These are phyloP conservation scores for Colletotrichum orchidophilum DNA, from an alignment of 2,329 filamentous ascomycete genomes.

Conservation along the genomic window DNA sequence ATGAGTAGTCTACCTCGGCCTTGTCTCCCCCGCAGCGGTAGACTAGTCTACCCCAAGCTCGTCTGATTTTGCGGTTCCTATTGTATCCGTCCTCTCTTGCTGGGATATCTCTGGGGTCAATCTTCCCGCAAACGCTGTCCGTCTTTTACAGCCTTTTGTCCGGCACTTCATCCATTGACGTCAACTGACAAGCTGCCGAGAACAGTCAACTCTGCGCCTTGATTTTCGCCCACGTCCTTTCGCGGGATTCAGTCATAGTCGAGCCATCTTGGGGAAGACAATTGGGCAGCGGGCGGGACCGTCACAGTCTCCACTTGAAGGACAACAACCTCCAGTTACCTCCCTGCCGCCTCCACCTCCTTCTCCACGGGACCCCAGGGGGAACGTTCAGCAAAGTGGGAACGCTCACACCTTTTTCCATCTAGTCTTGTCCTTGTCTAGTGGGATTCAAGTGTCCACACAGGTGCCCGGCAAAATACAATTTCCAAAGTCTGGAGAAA, in stretches of 20 bases:
- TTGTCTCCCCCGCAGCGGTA: slow-evolving; percentile 18
- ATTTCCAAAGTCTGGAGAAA: slow-evolving; percentile 3
- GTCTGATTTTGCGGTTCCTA: slow-evolving; percentile 16
- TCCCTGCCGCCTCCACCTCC: slow-evolving; percentile 20
- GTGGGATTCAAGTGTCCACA: slow-evolving; percentile 17
- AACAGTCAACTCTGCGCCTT: not conserved
- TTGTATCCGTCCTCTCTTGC: slow-evolving; percentile 12
- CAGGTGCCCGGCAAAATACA: slow-evolving; percentile 28
- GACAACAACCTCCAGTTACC: no score
- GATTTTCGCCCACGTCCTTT: not conserved
- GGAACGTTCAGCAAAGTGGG: slow-evolving; percentile 16
- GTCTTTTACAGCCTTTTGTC: not conserved
- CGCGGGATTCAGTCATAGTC: not conserved
- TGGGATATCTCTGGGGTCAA: slow-evolving; percentile 6
- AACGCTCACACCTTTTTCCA: slow-evolving; percentile 14
- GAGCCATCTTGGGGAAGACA: not conserved
- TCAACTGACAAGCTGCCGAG: not conserved
- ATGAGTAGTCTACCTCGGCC: not conserved
- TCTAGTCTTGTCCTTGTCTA: slow-evolving; percentile 27
- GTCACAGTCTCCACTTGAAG: slow-evolving; percentile 12
- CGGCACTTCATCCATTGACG: not conserved
- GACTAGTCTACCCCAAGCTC: slow-evolving; percentile 20
- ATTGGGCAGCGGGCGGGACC: slow-evolving; percentile 19
- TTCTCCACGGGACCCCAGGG: slow-evolving; percentile 29
- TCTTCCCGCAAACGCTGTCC: not conserved